Evolutionary conservation across 2,329 filamentous ascomycete species (phyloP), one percentile per base, ranked within the genome.

Genomic region (Triangularia setosa): DNA sequence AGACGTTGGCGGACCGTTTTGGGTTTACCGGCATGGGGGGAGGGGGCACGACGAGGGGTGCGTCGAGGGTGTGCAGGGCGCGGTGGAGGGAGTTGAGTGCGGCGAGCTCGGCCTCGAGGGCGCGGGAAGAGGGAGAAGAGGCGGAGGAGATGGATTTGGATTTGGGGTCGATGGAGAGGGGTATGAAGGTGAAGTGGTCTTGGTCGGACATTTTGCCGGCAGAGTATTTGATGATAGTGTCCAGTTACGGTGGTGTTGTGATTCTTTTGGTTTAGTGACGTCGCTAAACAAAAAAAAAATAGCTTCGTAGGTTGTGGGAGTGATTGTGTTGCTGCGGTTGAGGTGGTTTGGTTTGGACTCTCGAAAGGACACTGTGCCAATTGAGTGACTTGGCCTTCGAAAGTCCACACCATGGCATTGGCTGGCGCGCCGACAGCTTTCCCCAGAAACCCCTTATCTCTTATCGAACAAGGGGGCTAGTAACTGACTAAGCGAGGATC

Each of bases 1-100:
- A 87, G 78, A 99, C 90, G 75, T 93, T 88, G 35, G 91, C 92
- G 69, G 86, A 89, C 73, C 94, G 92, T 80, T 97, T 97, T 60
- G 92, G 93, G 82, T 97, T 96, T 67, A 97, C 89, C 65, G 93
- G 93, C 52, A 96, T 84, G 0, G 95, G 95, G 0, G 94, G 90
- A 4, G 93, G 93, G 0, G 94, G 94, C 21, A 92, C 81, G 57
- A 79, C 83, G 65, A 86, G 83, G 5, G 89, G 86, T 28, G 80
- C 77, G 54, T 86, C 83, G 70, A 92, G 85, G 62, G 78, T 78
- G 71, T 95, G 81, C 66, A 98, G 85, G 53, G 84, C 77, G 70
- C 87, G 87, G 86, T 96, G 91, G 59, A 97, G 86, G 59, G 78
- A 74, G 83, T 97, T 97, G 66, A 98, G 87, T 52, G 87, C 81